Percentiles rank a stretch among this genome's conserved stretches.
phyloP scores from a whole-genome alignment of 257 asterid species.

The Petunia axillaris region DNA sequence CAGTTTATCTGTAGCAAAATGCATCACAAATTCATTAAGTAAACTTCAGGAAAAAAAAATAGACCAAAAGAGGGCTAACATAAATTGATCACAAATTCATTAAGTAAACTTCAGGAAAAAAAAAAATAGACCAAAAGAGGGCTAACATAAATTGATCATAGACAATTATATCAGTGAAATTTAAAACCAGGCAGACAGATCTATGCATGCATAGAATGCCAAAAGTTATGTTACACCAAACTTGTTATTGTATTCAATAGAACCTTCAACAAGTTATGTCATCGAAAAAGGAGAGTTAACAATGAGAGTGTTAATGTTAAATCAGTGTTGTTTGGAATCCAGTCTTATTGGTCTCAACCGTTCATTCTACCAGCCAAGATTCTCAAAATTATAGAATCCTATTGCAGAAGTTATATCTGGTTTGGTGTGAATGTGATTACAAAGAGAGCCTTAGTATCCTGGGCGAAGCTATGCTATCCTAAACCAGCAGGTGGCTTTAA shows the following conservation, averaged over 20 bases:
- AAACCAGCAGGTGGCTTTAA: too few species aligned
- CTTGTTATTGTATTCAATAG: background rate
- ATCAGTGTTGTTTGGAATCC: too few species aligned
- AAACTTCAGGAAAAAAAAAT: background rate
- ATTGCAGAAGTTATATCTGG: too few species aligned
- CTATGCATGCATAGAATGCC: background rate
- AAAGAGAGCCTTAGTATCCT: too few species aligned
- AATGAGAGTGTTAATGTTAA: too few species aligned
- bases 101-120: background rate
- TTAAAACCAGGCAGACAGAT: background rate
- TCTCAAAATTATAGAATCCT: too few species aligned
- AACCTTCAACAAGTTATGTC: background rate
- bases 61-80: background rate
- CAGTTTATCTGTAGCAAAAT: conserved; percentile 55
- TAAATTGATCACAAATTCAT: background rate
- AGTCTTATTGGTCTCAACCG: too few species aligned
- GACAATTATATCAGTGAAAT: background rate
- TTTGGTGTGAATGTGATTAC: too few species aligned
- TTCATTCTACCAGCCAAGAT: too few species aligned
- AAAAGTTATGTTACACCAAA: background rate
- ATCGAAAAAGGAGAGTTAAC: background rate
- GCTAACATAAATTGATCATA: background rate
- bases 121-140: background rate
- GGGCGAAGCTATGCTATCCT: too few species aligned
- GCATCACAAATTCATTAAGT: background rate